These are phyloP conservation scores for Petrea volubilis DNA, from an alignment of 257 asterid species.

Conservation along the genomic window DNA sequence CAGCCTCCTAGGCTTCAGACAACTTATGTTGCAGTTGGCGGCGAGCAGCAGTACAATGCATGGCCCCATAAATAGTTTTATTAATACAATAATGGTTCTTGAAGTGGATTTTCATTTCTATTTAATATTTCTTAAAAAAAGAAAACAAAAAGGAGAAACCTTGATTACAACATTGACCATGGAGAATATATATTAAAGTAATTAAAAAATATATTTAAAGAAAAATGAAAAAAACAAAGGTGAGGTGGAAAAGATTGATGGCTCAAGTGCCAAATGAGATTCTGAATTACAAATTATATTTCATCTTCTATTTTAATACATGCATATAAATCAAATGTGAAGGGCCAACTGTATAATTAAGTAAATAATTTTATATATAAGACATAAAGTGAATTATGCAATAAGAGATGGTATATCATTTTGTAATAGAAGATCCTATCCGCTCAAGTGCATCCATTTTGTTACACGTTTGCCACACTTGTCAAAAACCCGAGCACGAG, in stretches of 20 bases:
- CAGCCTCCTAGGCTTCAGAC: background rate
- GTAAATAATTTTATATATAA: no score
- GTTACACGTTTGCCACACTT: conserved; percentile 10
- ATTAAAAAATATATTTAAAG: background rate
- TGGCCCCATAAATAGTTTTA: background rate
- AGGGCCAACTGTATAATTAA: no score
- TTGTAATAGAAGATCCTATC: no score
- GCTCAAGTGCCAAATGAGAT: background rate
- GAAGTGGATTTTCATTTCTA: background rate
- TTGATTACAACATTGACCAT: background rate
- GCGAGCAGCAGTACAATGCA: background rate
- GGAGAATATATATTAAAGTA: background rate
- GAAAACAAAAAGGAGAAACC: background rate
- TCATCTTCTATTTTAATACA: no score
- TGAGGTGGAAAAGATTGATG: background rate
- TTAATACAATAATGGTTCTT: background rate
- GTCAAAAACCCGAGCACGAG: background rate
- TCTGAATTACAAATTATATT: no score
- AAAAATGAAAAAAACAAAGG: background rate
- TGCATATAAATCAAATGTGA: no score
- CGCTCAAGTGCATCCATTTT: background rate
- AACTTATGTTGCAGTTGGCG: background rate
- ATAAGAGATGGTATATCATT: no score
- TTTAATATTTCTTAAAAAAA: background rate
- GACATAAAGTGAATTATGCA: no score